Evolutionary conservation across 2,329 filamentous ascomycete species (phyloP).

Genomic region (Microthyrium microscopicum): DNA sequence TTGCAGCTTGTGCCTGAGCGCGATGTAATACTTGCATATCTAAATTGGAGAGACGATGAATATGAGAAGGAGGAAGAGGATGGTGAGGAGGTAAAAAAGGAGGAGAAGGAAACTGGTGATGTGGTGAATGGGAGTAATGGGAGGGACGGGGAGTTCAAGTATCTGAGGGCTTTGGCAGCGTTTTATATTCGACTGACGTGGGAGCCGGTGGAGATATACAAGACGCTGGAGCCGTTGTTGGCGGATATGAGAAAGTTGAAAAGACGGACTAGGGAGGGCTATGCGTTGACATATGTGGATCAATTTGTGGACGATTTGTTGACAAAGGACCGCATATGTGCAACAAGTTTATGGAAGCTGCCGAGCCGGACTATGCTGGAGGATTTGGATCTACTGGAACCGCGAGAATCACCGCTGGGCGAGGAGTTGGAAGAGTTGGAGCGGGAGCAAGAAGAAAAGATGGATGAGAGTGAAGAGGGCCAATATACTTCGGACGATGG

Average conservation of each 20-base stretch:
- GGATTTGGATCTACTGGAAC: constrained; percentile 75
- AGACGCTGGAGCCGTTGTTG: constrained; percentile 63
- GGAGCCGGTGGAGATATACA: constrained; percentile 64
- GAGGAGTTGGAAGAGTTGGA: constrained; percentile 45
- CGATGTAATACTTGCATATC: constrained; percentile 63
- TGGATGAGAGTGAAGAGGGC: constrained; percentile 1
- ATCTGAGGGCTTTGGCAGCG: constrained; percentile 71
- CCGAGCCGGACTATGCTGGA: constrained; percentile 67
- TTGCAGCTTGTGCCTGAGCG: constrained; percentile 71
- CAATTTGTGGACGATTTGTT: constrained; percentile 88
- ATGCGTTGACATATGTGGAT: constrained; percentile 65
- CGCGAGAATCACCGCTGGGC: constrained; percentile 66
- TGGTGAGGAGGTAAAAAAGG: constrained; percentile 10
- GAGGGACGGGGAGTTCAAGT: constrained; percentile 38
- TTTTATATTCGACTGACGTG: constrained; percentile 91
- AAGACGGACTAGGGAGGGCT: constrained; percentile 56
- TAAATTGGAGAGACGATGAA: constrained; percentile 55
- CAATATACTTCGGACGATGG: background rate
- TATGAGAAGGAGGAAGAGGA: constrained; percentile 44
- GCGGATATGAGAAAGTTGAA: constrained; percentile 72
- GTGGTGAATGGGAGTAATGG: constrained; percentile 2
- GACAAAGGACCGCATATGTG: constrained; percentile 77
- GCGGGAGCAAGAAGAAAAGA: constrained; percentile 11
- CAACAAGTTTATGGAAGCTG: constrained; percentile 84
- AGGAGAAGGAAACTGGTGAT: constrained; percentile 10